Evolutionary conservation across 208 protist genomes (phyloP), one percentile per base, ranked within the genome.

Genomic region (Novymonas esmeraldas): DNA sequence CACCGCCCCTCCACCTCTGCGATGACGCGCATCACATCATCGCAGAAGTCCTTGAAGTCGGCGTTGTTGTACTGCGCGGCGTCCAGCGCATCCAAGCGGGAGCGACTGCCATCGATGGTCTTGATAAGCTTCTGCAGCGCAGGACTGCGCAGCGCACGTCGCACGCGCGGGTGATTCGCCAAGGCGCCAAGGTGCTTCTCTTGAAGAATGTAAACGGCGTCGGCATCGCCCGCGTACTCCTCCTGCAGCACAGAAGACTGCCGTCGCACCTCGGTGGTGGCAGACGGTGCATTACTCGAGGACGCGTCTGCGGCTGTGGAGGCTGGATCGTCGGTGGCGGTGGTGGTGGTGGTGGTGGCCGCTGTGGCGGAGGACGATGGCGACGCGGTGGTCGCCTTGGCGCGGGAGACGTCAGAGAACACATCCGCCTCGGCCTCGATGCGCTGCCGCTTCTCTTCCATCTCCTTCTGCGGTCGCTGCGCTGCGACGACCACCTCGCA

Each of bases 81-180:
- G 41, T 93, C 81, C 14, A 97, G 74, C 38, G 92, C 92, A 10
- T 95, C 92, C 2, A 95, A 62, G 6, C 78, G 78, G 0, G 85
- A 84, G 0, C 83, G 82, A 68, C 89, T 95, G 7, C 49, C 56
- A 64, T 93, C 78, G 50, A 97, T 90, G 1, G 82, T 77, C 13
- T 57, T 65, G 31, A 95, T 64, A 26, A 95, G 69, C 29, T 62
- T 64, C 67, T 94, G 89, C 54, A 97, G 67, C 50, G 84, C 76
- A 0, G 44, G 48, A 7, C 63, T 83, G 44, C 74, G 65, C 41
- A 97, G 81, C 22, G 81, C 70, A 26, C 69, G 50, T 2, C 84
- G 86, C 55, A 96, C 58, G 2, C 48, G 55, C 0, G 58, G 18
- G 44, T 88, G 54, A 9, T 81, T 76, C 13, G 80, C 78, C 16